Conservation (phyloP, 768 basidiomycete species). For the Galerina marginata region DNA sequence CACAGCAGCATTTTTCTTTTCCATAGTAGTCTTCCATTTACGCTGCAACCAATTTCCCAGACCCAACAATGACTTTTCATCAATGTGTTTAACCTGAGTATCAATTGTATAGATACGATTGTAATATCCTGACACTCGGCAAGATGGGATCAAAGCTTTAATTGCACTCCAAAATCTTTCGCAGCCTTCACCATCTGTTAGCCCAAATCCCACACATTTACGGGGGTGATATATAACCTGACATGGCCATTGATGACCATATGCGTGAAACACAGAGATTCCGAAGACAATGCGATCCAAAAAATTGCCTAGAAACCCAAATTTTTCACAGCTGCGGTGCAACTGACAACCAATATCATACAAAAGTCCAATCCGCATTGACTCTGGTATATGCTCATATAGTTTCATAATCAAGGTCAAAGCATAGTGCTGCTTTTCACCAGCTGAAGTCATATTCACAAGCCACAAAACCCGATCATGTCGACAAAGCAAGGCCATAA, state of each 20-base stretch:
- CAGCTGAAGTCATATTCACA: no score
- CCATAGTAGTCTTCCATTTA: neutral
- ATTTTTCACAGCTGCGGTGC: constrained; percentile 30
- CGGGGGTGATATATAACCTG: constrained; percentile 39
- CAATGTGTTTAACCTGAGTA: constrained; percentile 13
- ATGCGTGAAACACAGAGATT: constrained; percentile 43
- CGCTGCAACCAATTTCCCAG: constrained; percentile 5
- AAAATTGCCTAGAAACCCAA: constrained; percentile 29
- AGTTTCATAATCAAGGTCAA: neutral
- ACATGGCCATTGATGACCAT: constrained; percentile 44
- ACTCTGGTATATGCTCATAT: neutral
- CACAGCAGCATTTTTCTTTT: neutral
- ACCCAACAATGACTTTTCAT: constrained; percentile 4
- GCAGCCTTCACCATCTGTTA: neutral
- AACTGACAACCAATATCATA: constrained; percentile 44
- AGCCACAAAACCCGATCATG: no score
- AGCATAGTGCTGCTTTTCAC: no score
- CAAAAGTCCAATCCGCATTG: constrained; percentile 23
- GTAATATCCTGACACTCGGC: constrained; percentile 8
- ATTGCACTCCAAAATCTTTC: neutral
- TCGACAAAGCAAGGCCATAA: neutral
- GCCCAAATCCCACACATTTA: neutral
- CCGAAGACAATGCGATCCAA: constrained; percentile 30
- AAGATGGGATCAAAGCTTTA: neutral
- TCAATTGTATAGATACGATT: constrained; percentile 15